Conservation (phyloP, 169 alveolate species). For the Blepharisma undulans region DNA sequence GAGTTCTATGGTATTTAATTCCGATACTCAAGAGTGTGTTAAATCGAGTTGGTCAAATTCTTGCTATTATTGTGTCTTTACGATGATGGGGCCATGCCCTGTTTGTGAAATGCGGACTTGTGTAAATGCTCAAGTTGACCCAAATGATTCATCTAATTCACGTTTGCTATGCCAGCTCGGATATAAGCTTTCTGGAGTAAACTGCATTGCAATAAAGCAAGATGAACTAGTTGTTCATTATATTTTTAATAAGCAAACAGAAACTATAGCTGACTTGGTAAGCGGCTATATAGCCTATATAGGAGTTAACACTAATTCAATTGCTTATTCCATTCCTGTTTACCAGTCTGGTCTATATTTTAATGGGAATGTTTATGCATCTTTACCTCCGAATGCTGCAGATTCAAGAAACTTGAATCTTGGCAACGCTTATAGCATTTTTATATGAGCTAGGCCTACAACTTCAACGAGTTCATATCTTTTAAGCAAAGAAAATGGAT, state of each 20-base stretch:
- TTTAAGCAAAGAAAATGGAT: background rate
- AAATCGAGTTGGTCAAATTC: background rate
- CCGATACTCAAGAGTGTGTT: background rate
- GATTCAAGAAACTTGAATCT: background rate
- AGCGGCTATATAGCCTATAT: slow-evolving; percentile 1
- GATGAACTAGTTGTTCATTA: background rate
- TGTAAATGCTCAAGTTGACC: background rate
- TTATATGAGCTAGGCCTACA: background rate
- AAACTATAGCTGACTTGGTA: background rate
- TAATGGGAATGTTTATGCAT: background rate
- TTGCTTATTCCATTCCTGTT: background rate
- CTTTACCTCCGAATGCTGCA: slow-evolving; percentile 8
- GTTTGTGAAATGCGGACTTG: background rate
- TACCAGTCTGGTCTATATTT: background rate
- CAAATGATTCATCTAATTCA: no score
- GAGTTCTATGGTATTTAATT: background rate
- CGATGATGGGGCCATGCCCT: background rate
- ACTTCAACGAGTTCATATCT: background rate
- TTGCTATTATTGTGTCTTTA: background rate
- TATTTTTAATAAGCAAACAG: background rate
- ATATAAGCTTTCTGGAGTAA: background rate
- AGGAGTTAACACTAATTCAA: background rate
- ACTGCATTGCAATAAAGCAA: background rate
- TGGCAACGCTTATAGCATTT: background rate
- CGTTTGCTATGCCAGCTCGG: background rate